These are phyloP conservation scores for Coniochaeta ligniaria DNA, from an alignment of 2,329 filamentous ascomycete species.

Conservation along the genomic window DNA sequence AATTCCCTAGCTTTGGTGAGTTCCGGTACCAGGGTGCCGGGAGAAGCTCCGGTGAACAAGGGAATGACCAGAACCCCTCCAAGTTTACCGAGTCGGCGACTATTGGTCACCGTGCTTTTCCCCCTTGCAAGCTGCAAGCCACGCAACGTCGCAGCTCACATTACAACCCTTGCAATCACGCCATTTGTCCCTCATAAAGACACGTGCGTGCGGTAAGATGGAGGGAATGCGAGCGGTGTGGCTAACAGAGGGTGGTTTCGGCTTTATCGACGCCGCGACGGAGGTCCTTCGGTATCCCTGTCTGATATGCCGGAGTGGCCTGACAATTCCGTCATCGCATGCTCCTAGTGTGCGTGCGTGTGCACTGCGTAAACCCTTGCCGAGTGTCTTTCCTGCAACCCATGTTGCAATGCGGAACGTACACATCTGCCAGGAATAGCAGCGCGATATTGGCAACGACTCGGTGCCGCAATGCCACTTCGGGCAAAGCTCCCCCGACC, in stretches of 20 bases:
- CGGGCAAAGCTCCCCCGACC: not conserved
- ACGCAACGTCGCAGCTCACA: not conserved
- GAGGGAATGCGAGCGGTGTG: not conserved
- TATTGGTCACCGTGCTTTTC: not conserved
- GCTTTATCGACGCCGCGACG: not conserved
- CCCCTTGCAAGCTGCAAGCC: not conserved
- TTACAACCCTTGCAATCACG: not conserved
- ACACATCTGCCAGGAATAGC: not conserved
- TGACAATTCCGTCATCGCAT: not conserved
- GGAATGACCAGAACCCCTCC: not conserved
- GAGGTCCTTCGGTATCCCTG: not conserved
- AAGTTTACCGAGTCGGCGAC: not conserved
- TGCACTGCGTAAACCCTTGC: too few species aligned
- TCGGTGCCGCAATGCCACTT: not conserved
- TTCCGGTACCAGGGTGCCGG: not conserved
- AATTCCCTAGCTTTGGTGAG: not conserved
- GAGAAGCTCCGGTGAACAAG: not conserved
- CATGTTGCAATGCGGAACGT: not conserved
- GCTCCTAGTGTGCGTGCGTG: not conserved
- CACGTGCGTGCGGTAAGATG: not conserved
- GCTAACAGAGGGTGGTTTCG: not conserved
- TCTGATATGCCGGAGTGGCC: not conserved
- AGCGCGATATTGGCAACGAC: not conserved
- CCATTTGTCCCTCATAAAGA: not conserved
- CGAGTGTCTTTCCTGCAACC: too few species aligned